These are phyloP conservation scores for Naganishia vaughanmartiniae DNA, from an alignment of 768 basidiomycete species.

Conservation along the genomic window DNA sequence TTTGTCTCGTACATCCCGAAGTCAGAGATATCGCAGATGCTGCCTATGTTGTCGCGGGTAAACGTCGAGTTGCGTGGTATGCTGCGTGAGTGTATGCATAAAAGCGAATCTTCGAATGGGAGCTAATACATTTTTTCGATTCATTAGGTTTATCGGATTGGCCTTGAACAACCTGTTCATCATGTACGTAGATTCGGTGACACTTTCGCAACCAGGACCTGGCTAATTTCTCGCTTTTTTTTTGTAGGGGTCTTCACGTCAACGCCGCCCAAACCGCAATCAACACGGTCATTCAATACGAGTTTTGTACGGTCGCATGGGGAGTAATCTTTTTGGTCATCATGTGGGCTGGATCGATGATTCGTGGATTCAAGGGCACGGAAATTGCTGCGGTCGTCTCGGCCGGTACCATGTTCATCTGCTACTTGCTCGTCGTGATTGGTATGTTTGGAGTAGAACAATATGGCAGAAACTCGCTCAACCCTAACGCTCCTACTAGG, in stretches of 20 bases:
- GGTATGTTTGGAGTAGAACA: slow-evolving; percentile 10
- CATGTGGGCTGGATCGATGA: slow-evolving; percentile 34
- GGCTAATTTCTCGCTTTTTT: neutral
- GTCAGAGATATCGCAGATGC: slow-evolving; percentile 38
- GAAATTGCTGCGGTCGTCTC: slow-evolving; percentile 26
- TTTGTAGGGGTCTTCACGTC: slow-evolving; percentile 33
- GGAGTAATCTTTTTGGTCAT: slow-evolving; percentile 31
- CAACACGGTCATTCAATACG: slow-evolving; percentile 36
- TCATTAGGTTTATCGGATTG: slow-evolving; percentile 13
- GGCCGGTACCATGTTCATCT: slow-evolving; percentile 35
- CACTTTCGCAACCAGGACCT: neutral
- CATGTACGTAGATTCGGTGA: slow-evolving; percentile 16
- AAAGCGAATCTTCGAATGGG: neutral
- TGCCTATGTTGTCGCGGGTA: slow-evolving; percentile 33
- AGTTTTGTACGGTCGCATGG: slow-evolving; percentile 35
- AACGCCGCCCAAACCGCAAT: slow-evolving; percentile 37
- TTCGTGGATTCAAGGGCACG: slow-evolving; percentile 35
- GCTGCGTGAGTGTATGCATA: slow-evolving; percentile 19
- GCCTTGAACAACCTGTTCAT: slow-evolving; percentile 39
- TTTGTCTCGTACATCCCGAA: slow-evolving; percentile 31
- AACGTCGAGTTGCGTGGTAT: slow-evolving; percentile 26
- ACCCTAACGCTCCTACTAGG: neutral
- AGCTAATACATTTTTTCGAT: neutral
- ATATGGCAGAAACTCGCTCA: neutral
- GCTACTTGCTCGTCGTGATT: slow-evolving; percentile 39